A percentile compares a stretch with the other conserved stretches of the same genome.
These are phyloP conservation scores for Shiraia bambusicola DNA, from an alignment of 2,329 filamentous ascomycete genomes.

Conservation along the genomic window DNA sequence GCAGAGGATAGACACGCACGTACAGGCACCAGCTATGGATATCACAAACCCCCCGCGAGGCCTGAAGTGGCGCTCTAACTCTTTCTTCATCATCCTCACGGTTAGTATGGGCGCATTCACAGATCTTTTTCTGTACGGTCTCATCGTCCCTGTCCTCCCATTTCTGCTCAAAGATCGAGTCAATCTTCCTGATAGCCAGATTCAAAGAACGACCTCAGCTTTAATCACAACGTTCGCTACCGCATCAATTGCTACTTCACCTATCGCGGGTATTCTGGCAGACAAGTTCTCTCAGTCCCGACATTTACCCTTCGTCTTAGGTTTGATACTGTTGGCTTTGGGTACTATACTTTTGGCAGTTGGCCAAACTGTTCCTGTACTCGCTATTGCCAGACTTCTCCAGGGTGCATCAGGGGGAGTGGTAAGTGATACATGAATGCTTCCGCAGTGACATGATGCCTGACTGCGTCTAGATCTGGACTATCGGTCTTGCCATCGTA, in stretches of 20 bases:
- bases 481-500: conserved; percentile 59
- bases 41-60: conserved; percentile 25
- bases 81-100: conserved; percentile 60
- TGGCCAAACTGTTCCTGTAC: conserved; percentile 50
- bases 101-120: conserved; percentile 59
- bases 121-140: conserved; percentile 61
- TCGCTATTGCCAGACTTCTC: conserved; percentile 56
- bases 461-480: conserved; percentile 44
- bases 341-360: conserved; percentile 59
- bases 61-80: conserved; percentile 59
- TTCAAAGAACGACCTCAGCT: conserved; percentile 56
- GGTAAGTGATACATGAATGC: conserved; percentile 35
- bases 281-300: conserved; percentile 55
- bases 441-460: no score
- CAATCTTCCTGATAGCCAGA: conserved; percentile 48
- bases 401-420: conserved; percentile 61
- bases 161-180: conserved; percentile 59
- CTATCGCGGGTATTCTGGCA: conserved; percentile 57
- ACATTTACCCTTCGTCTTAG: conserved; percentile 59
- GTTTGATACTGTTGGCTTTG: conserved; percentile 54
- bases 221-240: conserved; percentile 59
- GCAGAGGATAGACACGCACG: no score
- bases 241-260: conserved; percentile 54
- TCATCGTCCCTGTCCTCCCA: conserved; percentile 60
- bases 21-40: not conserved